Evolutionary conservation across 495 filamentous ascomycete species (phyloP), one percentile per base, ranked within the genome.

Genomic region (Penicillium cinerascens): DNA sequence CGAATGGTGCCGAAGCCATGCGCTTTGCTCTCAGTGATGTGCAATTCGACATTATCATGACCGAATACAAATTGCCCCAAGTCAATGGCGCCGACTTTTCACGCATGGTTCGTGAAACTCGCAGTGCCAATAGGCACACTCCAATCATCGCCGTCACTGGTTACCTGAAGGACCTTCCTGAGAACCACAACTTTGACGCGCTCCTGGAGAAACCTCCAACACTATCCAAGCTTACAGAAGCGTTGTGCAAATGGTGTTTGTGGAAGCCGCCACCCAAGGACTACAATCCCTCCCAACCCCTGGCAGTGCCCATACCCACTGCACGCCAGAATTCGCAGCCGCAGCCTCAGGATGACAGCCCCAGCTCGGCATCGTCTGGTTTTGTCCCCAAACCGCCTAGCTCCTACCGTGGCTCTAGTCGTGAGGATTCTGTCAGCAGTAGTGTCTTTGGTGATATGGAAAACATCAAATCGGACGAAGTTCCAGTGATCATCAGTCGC

Each of bases 131-230:
- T 63, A 83, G 87, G n/a, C 83, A 89, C 59, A 98, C 93, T 0
- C 93, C 93, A 2, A 93, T 98, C 57, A 89, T 98, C 41, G 90
- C 91, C 42, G 89, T 97, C n/a, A 98, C 93, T 13, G 91, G 93
- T 37, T 98, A 98, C 69, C 75, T 98, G 13, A 97, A 97, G 59
- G 93, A 98, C 61, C 79, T 98, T 17, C 91, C 89, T 33, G 89
- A 91, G 50, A 89, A 88, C 9, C 91, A 97, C 74, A 87, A 97
- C 68, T 97, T 98, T 59, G 90, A 96, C 61, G 86, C 86, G 9
- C 78, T 97, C 43, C 89, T 98, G 42, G 90, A 97, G 68, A 98
- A 98, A 68, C 93, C 93, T 9, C 91, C 95, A 16, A 97, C 92
- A 7, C 78, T 87, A 50, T 85, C 85, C 5, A 97, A 96, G 69